Conservation (phyloP, 306 rosid genomes). For the Cicer pinnatifidum region DNA sequence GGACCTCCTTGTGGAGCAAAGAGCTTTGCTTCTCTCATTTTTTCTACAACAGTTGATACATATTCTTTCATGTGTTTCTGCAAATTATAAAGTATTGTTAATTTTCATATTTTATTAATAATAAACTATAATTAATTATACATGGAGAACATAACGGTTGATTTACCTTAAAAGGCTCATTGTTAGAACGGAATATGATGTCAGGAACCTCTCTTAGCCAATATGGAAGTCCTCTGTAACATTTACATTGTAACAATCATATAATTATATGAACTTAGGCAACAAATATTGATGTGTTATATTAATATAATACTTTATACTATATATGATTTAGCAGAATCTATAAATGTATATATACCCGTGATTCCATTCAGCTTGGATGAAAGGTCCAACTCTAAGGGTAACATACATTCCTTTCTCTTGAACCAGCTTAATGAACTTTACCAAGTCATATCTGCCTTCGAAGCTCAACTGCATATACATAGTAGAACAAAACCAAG, state of each 20-base stretch:
- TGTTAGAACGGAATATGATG: conserved; percentile 76
- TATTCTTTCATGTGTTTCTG: conserved; percentile 70
- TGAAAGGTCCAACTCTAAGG: conserved; percentile 91
- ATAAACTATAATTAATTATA: not conserved
- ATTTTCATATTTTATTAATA: not conserved
- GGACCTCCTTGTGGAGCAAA: conserved; percentile 94
- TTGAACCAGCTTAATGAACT: conserved; percentile 58
- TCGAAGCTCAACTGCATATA: conserved; percentile 56
- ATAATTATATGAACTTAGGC: not conserved
- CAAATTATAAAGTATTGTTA: conserved; percentile 34
- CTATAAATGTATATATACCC: conserved; percentile 58
- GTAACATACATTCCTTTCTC: conserved; percentile 71
- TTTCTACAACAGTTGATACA: conserved; percentile 49
- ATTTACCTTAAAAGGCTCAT: conserved; percentile 76
- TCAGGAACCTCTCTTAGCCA: conserved; percentile 89
- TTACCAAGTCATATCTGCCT: conserved; percentile 68
- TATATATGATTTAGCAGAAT: not conserved
- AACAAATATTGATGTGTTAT: not conserved
- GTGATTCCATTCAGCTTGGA: conserved; percentile 99
- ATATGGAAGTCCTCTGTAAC: conserved; percentile 88
- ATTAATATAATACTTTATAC: not conserved
- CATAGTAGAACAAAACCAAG: conserved; percentile 27
- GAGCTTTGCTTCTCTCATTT: conserved; percentile 63
- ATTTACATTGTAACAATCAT: conserved; percentile 27
- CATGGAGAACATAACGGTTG: not conserved